phyloP scores from a whole-genome alignment of 331 rosid species.

The Malus hybrid region DNA sequence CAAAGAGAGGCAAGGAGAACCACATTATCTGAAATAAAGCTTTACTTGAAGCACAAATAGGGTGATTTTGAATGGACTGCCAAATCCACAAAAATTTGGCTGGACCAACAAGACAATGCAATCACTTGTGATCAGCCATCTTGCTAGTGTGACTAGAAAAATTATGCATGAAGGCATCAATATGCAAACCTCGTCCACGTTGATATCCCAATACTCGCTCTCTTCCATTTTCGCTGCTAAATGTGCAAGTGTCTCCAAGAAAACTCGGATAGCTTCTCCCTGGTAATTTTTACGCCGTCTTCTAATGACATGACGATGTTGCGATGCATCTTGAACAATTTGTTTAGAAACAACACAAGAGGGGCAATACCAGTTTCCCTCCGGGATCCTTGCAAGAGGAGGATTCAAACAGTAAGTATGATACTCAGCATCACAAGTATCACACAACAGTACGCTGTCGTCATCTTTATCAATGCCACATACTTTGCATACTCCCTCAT shows the following conservation, averaged over 20 bases:
- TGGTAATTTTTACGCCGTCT: constrained; percentile 52
- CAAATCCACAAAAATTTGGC: neutral
- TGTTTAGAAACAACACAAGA: constrained; percentile 68
- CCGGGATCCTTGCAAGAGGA: constrained; percentile 98
- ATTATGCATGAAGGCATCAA: neutral
- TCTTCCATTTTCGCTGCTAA: constrained; percentile 72
- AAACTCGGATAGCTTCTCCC: constrained; percentile 64
- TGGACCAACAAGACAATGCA: neutral
- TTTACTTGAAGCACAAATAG: neutral
- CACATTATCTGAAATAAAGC: neutral
- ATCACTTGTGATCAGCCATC: neutral
- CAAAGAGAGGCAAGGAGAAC: neutral
- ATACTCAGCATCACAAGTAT: constrained; percentile 98
- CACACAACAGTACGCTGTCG: constrained; percentile 93
- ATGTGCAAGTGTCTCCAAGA: constrained; percentile 61
- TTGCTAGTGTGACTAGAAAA: neutral
- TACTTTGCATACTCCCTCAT: constrained; percentile 98
- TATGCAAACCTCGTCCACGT: constrained; percentile 62
- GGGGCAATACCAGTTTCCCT: constrained; percentile 99
- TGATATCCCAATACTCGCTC: constrained; percentile 86
- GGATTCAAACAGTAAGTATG: constrained; percentile 98
- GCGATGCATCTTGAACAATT: constrained; percentile 45
- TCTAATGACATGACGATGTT: constrained; percentile 24
- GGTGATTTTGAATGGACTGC: neutral
- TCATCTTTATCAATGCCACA: constrained; percentile 98